Evolutionary conservation across 2,329 filamentous ascomycete genomes (phyloP), one percentile per base, ranked within the genome.

Genomic region (Penicillium sp.): DNA sequence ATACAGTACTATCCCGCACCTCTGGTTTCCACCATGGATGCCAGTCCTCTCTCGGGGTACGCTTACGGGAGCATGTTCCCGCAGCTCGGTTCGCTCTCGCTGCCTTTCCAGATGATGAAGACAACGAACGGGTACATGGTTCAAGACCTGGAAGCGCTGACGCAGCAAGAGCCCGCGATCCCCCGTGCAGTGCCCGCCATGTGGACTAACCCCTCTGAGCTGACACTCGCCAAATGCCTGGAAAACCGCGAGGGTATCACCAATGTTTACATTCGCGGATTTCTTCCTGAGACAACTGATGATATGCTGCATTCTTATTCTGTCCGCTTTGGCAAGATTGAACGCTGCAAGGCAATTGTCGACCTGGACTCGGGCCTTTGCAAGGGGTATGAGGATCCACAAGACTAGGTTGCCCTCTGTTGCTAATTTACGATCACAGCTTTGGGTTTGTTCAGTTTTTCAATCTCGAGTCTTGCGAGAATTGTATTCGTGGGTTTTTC

Each of bases 261-360:
- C 57, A 99, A 99, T 66, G 92, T 99, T 59, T 99, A 99, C 78
- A 96, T 99, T 58, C 90, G 94, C 55, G 95, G 95, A 16, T 86
- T 99, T 56, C 89, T 95, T 58, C 92, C 94, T 0, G 92, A 95
- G 63, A 99, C 92, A 0, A 94, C 95, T 44, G 94, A 99, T 66
- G 89, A 95, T 44, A 87, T 95, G 68, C 79, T 99, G 16, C 82
- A 88, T 63, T 80, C 81, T 39, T 97, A 94, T 75, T 88, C 92
- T 39, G 80, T 84, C 62, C 89, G 92, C 45, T 99, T 97, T 68
- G 95, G 94, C 38, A 86, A 88, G 54, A 94, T 99, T 51, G 90
- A 96, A 75, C 95, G 92, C 60, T 96, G 91, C 67, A 99, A 99
- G 80, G 94, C 95, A 13, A 99, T 99, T 75, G 95, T 99, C 66